phyloP scores from a whole-genome alignment of 2,329 filamentous ascomycete genomes.

The Annulohypoxylon truncatum region DNA sequence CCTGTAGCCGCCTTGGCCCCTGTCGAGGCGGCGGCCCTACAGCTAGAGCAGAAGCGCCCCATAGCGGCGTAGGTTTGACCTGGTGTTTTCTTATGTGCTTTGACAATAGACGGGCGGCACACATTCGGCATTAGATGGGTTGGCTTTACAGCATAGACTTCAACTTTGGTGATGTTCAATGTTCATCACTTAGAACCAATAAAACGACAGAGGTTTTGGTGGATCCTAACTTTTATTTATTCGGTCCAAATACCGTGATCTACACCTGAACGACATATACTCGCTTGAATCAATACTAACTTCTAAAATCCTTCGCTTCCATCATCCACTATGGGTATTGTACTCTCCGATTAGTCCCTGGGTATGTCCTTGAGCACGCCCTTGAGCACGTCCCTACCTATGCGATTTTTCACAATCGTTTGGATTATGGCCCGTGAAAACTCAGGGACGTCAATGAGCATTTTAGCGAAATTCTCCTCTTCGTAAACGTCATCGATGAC shows the following conservation, averaged over 20 bases:
- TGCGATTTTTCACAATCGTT: background rate
- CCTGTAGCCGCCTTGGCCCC: constrained; percentile 2
- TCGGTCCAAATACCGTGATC: background rate
- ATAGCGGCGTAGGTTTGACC: constrained; percentile 17
- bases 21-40: constrained; percentile 2
- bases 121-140: background rate
- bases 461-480: background rate
- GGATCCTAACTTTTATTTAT: background rate
- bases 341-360: background rate
- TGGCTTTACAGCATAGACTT: constrained; percentile 8
- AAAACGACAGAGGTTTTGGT: background rate
- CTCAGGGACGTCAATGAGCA: background rate
- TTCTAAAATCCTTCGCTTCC: background rate
- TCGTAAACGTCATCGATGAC: background rate
- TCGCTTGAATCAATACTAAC: background rate
- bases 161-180: background rate
- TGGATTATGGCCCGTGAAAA: background rate
- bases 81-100: constrained; percentile 1
- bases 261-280: background rate
- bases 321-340: background rate
- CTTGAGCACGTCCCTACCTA: no score
- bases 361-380: no score
- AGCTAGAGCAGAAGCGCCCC: constrained; percentile 9
- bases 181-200: background rate
- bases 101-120: background rate